Percentiles rank a stretch among this genome's conserved stretches.
phyloP scores from a whole-genome alignment of 441 rosid genomes.

The Erodium texanum region DNA sequence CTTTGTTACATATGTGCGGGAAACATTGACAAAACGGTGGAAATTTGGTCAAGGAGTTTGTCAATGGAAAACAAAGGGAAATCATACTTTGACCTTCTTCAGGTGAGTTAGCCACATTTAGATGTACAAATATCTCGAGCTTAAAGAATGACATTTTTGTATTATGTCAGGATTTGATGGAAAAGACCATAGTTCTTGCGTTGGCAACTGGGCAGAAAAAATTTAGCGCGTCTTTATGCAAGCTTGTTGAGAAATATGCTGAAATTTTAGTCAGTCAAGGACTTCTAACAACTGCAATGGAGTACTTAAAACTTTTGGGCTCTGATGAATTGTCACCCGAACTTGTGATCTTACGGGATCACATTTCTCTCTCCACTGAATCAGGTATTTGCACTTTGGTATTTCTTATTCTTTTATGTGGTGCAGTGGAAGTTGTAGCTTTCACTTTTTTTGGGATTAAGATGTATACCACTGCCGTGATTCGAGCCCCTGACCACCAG shows the following conservation, averaged over 20 bases:
- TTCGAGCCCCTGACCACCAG: too few relatives aligned
- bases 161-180: conserved; percentile 85
- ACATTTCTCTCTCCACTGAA: conserved; percentile 37
- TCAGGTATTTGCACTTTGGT: conserved; percentile 2
- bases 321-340: conserved; percentile 86
- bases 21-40: conserved; percentile 92
- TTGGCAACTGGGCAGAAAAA: conserved; percentile 92
- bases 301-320: conserved; percentile 75
- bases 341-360: conserved; percentile 72
- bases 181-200: conserved; percentile 95
- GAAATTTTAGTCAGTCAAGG: conserved; percentile 99
- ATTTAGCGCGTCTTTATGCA: conserved; percentile 85
- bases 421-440: background rate
- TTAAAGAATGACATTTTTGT: conserved; percentile 13
- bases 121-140: conserved; percentile 7
- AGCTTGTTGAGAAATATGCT: conserved; percentile 97
- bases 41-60: conserved; percentile 93
- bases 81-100: conserved; percentile 81
- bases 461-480: too few relatives aligned
- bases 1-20: conserved; percentile 95
- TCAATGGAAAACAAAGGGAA: conserved; percentile 54
- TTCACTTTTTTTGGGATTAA: too few relatives aligned
- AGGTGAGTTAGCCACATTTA: conserved; percentile 42
- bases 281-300: conserved; percentile 65
- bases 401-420: background rate